A percentile compares a stretch with the other conserved stretches of the same genome.
phyloP scores from a whole-genome alignment of 2,329 filamentous ascomycete genomes.

The Calonectria honghensis region DNA sequence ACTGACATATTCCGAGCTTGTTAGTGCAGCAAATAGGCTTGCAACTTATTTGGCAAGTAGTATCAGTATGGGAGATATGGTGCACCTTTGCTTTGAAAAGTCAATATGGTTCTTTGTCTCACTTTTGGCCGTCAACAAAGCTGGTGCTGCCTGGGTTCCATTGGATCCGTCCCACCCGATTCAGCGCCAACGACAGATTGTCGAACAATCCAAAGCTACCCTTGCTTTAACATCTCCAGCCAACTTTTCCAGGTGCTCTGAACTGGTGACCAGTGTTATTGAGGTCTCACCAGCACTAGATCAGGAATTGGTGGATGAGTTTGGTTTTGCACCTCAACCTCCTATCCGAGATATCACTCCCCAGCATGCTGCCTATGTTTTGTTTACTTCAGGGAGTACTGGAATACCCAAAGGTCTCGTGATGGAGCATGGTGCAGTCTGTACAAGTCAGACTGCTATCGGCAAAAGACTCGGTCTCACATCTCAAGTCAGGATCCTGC shows the following conservation, averaged over 20 bases:
- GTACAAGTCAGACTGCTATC: too few species aligned
- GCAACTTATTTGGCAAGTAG: not conserved
- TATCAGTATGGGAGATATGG: not conserved
- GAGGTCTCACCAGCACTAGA: not conserved
- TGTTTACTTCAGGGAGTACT: too few species aligned
- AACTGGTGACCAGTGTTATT: not conserved
- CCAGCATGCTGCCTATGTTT: not conserved
- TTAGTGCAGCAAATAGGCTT: not conserved
- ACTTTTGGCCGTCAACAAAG: too few species aligned
- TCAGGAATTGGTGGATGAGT: constrained; percentile 47
- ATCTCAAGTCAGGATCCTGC: too few species aligned
- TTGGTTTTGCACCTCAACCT: constrained; percentile 33
- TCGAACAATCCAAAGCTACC: not conserved
- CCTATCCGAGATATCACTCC: not conserved
- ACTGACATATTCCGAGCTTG: not conserved
- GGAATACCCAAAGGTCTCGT: too few species aligned
- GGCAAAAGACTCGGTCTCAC: too few species aligned
- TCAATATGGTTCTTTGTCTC: too few species aligned
- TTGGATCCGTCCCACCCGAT: too few species aligned
- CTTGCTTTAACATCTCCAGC: not conserved
- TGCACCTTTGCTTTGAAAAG: too few species aligned
- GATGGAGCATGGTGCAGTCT: too few species aligned
- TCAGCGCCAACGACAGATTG: too few species aligned
- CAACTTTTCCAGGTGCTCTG: not conserved
- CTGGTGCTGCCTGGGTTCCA: too few species aligned